Percentiles rank a stretch among this genome's conserved stretches.
These are phyloP conservation scores for Tulasnella calospora DNA, from an alignment of 768 basidiomycete genomes.

Conservation along the genomic window DNA sequence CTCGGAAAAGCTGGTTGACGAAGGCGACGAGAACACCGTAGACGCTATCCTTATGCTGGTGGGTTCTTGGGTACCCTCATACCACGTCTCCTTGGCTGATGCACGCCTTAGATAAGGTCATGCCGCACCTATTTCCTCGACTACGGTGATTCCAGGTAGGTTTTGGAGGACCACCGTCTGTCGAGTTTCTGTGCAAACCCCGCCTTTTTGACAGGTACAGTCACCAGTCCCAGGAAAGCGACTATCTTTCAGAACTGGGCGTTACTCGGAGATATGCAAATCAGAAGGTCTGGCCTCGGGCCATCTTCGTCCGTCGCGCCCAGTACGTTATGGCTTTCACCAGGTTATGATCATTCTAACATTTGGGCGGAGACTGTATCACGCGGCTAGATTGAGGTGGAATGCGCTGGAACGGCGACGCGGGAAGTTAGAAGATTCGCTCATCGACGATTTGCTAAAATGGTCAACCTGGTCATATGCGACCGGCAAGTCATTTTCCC, in stretches of 20 bases:
- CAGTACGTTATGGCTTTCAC: neutral
- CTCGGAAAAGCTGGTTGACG: constrained; percentile 56
- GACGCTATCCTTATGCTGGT: constrained; percentile 43
- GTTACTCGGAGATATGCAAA: constrained; percentile 45
- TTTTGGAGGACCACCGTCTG: neutral
- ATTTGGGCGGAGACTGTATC: constrained; percentile 46
- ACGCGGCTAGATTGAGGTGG: constrained; percentile 70
- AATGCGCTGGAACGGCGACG: constrained; percentile 69
- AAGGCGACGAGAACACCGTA: constrained; percentile 37
- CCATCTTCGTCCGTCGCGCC: constrained; percentile 70
- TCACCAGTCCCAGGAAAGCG: constrained; percentile 63
- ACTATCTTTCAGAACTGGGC: constrained; percentile 59
- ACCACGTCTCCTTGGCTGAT: no score
- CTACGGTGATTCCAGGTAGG: constrained; percentile 54
- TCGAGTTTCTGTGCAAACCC: neutral
- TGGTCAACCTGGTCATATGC: constrained; percentile 69
- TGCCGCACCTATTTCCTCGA: constrained; percentile 62
- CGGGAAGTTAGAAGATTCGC: constrained; percentile 63
- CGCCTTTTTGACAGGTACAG: constrained; percentile 38
- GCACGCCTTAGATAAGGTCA: constrained; percentile 76
- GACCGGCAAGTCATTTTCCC: constrained; percentile 16
- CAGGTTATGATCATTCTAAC: neutral
- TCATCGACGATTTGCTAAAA: constrained; percentile 64
- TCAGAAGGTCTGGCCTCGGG: constrained; percentile 71
- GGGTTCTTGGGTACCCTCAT: neutral